Conservation (phyloP, 1,284 basidiomycete species). For the Kwoniella shivajii region DNA sequence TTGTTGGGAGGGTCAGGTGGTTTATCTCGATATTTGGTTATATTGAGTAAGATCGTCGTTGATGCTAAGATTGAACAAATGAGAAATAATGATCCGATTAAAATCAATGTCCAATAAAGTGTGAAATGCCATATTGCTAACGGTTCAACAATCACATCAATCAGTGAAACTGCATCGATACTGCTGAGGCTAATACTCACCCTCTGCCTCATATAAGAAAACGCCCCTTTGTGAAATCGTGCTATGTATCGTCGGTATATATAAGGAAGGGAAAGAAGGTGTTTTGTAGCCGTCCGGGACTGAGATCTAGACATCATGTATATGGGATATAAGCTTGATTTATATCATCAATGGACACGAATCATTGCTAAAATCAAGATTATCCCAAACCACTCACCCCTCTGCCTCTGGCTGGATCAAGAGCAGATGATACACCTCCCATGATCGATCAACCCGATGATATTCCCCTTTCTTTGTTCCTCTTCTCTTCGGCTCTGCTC, state of each 20-base stretch:
- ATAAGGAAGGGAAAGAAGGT: constrained; percentile 59
- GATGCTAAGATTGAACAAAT: constrained; percentile 68
- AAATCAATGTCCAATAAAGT: constrained; percentile 77
- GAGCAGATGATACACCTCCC: constrained; percentile 38
- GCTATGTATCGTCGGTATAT: constrained; percentile 55
- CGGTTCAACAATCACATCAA: not conserved
- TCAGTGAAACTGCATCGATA: not conserved
- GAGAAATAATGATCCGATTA: constrained; percentile 71
- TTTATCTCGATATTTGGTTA: constrained; percentile 57
- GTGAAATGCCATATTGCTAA: constrained; percentile 80
- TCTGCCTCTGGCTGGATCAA: constrained; percentile 30
- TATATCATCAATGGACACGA: not conserved
- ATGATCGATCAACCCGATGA: constrained; percentile 22
- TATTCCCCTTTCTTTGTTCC: too few relatives aligned
- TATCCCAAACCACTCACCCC: constrained; percentile 8
- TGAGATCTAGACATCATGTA: constrained; percentile 15
- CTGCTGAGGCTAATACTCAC: constrained; percentile 28
- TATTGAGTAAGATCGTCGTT: constrained; percentile 67
- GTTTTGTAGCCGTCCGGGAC: constrained; percentile 40
- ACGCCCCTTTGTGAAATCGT: constrained; percentile 36
- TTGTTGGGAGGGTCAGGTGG: not conserved
- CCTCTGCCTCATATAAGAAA: constrained; percentile 55
- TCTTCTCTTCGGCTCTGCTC: too few relatives aligned
- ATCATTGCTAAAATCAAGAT: not conserved
- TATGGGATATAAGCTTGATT: not conserved